Base-by-base conservation (phyloP, 139 green algal species). In the Chlorella sorokiniana region DNA sequence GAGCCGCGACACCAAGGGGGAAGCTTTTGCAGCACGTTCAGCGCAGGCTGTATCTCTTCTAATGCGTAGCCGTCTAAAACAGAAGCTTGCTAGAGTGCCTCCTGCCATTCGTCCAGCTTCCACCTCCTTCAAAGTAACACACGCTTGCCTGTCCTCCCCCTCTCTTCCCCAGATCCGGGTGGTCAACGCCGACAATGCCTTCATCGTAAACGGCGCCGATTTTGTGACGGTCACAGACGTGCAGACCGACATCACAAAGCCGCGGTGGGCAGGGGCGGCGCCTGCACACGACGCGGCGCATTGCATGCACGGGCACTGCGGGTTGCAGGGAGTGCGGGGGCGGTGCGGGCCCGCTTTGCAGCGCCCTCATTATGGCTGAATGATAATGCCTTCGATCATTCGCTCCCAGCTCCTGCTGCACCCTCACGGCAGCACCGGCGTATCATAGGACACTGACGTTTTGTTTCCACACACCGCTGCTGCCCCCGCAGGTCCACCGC, bases 161-260 rank as follows among this genome's bases (percentile, higher is more conserved):
- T 45, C 37, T 9, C 10, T 1, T 37, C 3, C 41, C 42, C 73
- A 79, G 73, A 10, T 79, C 25, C 62, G 62, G 27, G 14, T 69
- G 6, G 20, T 69, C 20, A 79, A 79, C 37, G 73, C 54, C 9
- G 73, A 79, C 54, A 68, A 69, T 29, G 73, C 31, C 27, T 68
- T 41, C 33, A 52, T 79, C 7, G 73, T 79, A 9, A 68, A 68
- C 4, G 73, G 73, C 10, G 59, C 73, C 7, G 73, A 79, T 27
- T 69, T 79, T 79, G 73, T 79, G 73, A 79, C 73, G 0, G 54
- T 79, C 33, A 41, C 73, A 1, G 73, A 41, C 25, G 54, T 79
- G 73, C 37, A 54, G 54, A 68, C 59, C 3, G 38, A 79, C 59
- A 51, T 52, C 52, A 79, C 54, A 2, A 44, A 52, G 71, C 35